These are phyloP conservation scores for Choiromyces venosus DNA, from an alignment of 495 filamentous ascomycete genomes.

Conservation along the genomic window DNA sequence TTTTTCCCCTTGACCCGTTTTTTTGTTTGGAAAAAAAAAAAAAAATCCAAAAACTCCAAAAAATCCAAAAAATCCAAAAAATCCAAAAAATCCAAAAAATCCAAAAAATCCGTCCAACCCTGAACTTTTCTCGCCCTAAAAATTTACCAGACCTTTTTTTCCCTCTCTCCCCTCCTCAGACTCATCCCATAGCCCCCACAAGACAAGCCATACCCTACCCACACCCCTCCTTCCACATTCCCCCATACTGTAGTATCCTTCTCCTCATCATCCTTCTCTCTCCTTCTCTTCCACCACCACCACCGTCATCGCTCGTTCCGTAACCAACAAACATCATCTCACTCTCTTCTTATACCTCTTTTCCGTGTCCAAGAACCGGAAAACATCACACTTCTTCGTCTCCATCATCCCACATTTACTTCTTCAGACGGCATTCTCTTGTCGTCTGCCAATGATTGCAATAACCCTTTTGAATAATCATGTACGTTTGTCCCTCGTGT, in stretches of 20 bases:
- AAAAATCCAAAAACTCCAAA: no score
- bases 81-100: not conserved
- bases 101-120: not conserved
- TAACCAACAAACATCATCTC: not conserved
- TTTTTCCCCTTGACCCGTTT: no score
- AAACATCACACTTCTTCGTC: not conserved
- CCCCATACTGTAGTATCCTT: slow-evolving; percentile 43
- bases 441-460: slow-evolving; percentile 37
- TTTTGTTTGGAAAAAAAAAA: not conserved
- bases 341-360: not conserved
- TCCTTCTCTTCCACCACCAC: not conserved
- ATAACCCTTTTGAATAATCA: slow-evolving; percentile 35
- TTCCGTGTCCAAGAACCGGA: not conserved
- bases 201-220: slow-evolving; percentile 48
- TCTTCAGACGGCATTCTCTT: slow-evolving; percentile 29
- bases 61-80: not conserved
- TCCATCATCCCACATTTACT: not conserved
- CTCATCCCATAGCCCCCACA: slow-evolving; percentile 13
- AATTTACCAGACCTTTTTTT: not conserved
- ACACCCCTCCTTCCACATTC: slow-evolving; percentile 42
- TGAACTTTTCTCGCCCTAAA: not conserved
- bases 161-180: not conserved
- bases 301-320: slow-evolving; percentile 18
- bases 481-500: slow-evolving; percentile 16
- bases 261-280: slow-evolving; percentile 15